Conservation (phyloP, 257 asterid genomes). For the Lycium barbarum region DNA sequence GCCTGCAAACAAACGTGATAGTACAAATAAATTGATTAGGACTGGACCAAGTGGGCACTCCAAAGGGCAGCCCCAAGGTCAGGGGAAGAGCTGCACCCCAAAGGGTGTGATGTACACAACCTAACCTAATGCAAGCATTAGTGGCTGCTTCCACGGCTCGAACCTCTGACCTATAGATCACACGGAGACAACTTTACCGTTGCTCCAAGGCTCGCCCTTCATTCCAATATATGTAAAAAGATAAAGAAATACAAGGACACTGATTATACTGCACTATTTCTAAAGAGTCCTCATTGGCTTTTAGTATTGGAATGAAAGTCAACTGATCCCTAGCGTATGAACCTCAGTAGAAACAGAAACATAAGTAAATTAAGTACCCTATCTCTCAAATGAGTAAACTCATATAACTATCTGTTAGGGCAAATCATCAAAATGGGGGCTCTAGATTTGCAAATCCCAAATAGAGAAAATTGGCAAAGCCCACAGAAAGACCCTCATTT, state of each 20-base stretch:
- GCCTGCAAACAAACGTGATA: conserved; percentile 47
- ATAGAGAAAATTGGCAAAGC: neutral
- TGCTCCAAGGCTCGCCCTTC: too few relatives aligned
- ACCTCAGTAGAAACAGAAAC: neutral
- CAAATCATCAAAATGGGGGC: neutral
- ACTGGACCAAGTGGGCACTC: neutral
- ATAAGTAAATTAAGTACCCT: neutral
- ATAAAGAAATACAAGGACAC: conserved; percentile 7
- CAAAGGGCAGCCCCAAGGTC: too few relatives aligned
- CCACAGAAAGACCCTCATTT: neutral
- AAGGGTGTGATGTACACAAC: too few relatives aligned
- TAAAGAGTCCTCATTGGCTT: neutral
- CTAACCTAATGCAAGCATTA: too few relatives aligned
- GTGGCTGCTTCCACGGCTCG: too few relatives aligned
- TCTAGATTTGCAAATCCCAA: neutral
- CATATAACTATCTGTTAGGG: neutral
- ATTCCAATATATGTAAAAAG: neutral
- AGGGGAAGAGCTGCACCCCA: too few relatives aligned
- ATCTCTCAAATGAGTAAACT: neutral
- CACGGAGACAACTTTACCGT: too few relatives aligned
- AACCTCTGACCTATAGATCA: too few relatives aligned
- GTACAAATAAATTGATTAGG: conserved; percentile 24
- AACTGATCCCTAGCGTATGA: neutral
- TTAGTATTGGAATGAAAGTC: neutral
- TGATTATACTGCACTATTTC: neutral